These are phyloP conservation scores for Bassia scoparia DNA, from an alignment of 148 eudicot species.

Conservation along the genomic window DNA sequence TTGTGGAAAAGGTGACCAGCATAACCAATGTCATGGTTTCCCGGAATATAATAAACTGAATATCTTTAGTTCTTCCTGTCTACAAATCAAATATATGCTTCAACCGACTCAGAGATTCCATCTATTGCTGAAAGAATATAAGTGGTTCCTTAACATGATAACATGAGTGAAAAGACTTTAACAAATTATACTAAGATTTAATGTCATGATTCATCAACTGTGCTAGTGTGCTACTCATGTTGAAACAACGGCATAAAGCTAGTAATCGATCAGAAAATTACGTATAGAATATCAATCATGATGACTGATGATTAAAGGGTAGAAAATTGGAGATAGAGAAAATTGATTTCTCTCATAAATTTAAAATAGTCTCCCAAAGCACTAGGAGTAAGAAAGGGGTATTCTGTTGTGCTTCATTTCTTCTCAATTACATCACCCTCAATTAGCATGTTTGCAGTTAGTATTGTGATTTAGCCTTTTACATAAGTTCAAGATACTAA, in stretches of 20 bases:
- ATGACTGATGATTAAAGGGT: no score
- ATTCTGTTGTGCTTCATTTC: background rate
- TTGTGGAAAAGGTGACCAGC: slow-evolving; percentile 44
- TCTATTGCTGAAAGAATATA: slow-evolving; percentile 37
- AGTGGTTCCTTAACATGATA: slow-evolving; percentile 10
- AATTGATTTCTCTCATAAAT: no score
- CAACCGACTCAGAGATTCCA: slow-evolving; percentile 83
- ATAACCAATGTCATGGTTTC: slow-evolving; percentile 93
- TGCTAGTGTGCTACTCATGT: background rate
- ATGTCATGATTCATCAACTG: slow-evolving; percentile 7
- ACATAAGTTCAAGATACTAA: background rate
- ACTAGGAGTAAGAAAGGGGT: no score
- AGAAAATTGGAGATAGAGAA: no score
- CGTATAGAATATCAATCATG: background rate
- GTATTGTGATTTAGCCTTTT: background rate
- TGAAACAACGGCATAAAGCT: background rate
- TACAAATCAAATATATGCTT: slow-evolving; percentile 74
- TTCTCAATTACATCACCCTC: no score
- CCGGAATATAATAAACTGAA: slow-evolving; percentile 57
- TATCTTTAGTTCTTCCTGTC: slow-evolving; percentile 40
- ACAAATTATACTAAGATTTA: no score
- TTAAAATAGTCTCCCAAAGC: no score
- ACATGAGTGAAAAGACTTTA: slow-evolving; percentile 5
- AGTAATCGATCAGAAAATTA: background rate
- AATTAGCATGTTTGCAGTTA: background rate